A percentile compares a stretch with the other conserved stretches of the same genome.
phyloP scores from a whole-genome alignment of 768 basidiomycete genomes.

The Boletus tomentosulus region DNA sequence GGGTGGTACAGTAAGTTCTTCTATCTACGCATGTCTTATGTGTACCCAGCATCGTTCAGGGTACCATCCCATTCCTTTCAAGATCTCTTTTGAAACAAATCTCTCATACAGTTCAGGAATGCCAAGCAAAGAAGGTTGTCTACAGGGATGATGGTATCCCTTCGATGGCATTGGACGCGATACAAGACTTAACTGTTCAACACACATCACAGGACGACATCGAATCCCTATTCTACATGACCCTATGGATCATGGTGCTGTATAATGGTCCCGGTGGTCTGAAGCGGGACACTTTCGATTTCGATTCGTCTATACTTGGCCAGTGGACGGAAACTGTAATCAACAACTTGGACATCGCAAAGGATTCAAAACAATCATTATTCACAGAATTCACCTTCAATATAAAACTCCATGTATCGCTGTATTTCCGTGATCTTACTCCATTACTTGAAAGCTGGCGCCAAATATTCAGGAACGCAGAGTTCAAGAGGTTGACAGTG shows the following conservation, averaged over 20 bases:
- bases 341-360: not conserved
- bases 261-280: not conserved
- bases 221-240: not conserved
- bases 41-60: too few species aligned
- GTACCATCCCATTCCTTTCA: too few species aligned
- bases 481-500: too few species aligned
- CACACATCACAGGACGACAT: not conserved
- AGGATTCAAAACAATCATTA: not conserved
- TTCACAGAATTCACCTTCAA: not conserved
- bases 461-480: too few species aligned
- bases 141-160: too few species aligned
- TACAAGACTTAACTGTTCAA: too few species aligned
- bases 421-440: not conserved
- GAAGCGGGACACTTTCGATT: not conserved
- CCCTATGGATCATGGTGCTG: not conserved
- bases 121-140: too few species aligned
- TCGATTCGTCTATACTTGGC: not conserved
- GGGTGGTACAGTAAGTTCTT: not conserved
- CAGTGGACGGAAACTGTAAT: not conserved
- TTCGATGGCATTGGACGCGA: too few species aligned
- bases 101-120: too few species aligned
- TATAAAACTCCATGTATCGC: not conserved
- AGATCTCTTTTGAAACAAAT: too few species aligned
- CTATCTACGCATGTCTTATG: too few species aligned
- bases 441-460: too few species aligned